A percentile compares a stretch with the other conserved stretches of the same genome.
Evolutionary conservation across 2,329 filamentous ascomycete species (phyloP).

Genomic region (Alternaria ventricosa): DNA sequence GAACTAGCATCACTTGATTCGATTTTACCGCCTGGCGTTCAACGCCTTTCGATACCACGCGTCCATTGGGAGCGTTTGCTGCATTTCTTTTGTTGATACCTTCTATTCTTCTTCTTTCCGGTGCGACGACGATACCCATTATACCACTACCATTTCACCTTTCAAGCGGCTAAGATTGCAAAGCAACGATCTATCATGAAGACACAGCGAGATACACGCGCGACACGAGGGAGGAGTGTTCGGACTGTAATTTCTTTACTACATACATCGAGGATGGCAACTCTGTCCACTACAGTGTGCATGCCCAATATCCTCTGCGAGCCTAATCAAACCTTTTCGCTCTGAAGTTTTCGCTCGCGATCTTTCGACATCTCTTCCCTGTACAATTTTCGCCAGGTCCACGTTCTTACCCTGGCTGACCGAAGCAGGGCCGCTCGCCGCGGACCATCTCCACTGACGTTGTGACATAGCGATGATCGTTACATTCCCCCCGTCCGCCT

Average conservation of each 20-base stretch:
- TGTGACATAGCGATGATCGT: constrained; percentile 7
- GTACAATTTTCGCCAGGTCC: constrained; percentile 12
- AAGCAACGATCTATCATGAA: constrained; percentile 30
- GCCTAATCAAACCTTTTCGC: constrained; percentile 16
- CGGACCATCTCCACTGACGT: constrained; percentile 10
- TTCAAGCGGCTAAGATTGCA: constrained; percentile 34
- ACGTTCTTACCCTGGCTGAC: constrained; percentile 5
- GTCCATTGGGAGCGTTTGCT: constrained; percentile 26
- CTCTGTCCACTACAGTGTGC: constrained; percentile 9
- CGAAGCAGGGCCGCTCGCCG: constrained; percentile 9
- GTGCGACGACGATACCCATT: constrained; percentile 49
- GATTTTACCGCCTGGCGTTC: constrained; percentile 27
- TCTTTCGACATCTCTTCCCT: background rate
- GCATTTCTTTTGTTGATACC: constrained; percentile 18
- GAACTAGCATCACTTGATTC: constrained; percentile 14
- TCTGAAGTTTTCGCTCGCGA: constrained; percentile 1
- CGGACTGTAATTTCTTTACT: constrained; percentile 20
- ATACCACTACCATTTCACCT: constrained; percentile 32
- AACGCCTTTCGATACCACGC: constrained; percentile 35
- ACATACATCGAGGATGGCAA: constrained; percentile 20
- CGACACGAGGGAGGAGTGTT: constrained; percentile 19
- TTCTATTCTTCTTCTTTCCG: constrained; percentile 29
- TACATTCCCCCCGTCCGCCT: background rate
- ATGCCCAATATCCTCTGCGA: constrained; percentile 2
- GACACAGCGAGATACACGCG: constrained; percentile 23